Conservation (phyloP, 768 basidiomycete genomes). For the Psilocybe cyanescens region DNA sequence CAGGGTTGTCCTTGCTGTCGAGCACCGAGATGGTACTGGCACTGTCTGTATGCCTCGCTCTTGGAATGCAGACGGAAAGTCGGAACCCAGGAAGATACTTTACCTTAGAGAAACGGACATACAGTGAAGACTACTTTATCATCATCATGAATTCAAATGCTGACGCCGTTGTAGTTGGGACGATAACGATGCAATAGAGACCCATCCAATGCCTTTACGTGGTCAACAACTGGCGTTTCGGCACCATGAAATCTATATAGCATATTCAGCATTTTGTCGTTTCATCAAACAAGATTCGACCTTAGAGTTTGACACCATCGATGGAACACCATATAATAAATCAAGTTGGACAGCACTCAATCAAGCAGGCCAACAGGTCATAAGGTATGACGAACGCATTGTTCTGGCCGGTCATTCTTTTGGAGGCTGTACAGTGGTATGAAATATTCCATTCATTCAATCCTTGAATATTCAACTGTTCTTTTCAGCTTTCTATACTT, state of each 20-base stretch:
- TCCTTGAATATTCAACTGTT: constrained; percentile 6
- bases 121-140: constrained; percentile 39
- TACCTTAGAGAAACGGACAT: constrained; percentile 65
- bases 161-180: constrained; percentile 29
- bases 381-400: constrained; percentile 38
- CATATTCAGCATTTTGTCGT: constrained; percentile 59
- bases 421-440: constrained; percentile 52
- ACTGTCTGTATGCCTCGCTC: constrained; percentile 48
- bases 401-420: constrained; percentile 49
- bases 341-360: constrained; percentile 42
- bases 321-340: constrained; percentile 37
- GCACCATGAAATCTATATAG: constrained; percentile 67
- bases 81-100: constrained; percentile 30
- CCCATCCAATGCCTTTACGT: constrained; percentile 53
- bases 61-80: constrained; percentile 33
- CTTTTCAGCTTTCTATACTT: constrained; percentile 56
- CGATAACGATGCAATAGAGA: constrained; percentile 22
- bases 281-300: constrained; percentile 44
- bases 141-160: background rate
- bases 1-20: constrained; percentile 78
- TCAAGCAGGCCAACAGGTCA: constrained; percentile 25
- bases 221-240: constrained; percentile 73
- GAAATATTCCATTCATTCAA: constrained; percentile 6
- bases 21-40: constrained; percentile 84
- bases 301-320: constrained; percentile 40